Conservation (phyloP, 208 protist species). For the Leptomonas seymouri region DNA sequence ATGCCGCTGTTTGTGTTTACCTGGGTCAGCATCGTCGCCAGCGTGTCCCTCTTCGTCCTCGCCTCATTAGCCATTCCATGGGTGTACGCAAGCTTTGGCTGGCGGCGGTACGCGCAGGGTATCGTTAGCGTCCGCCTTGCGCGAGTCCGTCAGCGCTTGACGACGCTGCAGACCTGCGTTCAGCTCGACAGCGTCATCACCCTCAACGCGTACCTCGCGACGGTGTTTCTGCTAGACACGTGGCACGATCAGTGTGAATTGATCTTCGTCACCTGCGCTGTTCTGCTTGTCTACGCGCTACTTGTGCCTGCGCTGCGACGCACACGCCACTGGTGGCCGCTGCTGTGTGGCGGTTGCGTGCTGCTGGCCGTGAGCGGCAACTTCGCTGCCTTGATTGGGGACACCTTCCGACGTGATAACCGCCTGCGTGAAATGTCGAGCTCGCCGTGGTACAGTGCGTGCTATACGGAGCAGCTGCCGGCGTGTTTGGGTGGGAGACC, state of each 20-base stretch:
- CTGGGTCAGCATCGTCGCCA: constrained; percentile 11
- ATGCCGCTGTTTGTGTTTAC: constrained; percentile 6
- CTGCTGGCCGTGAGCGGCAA: constrained; percentile 21
- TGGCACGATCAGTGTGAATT: constrained; percentile 24
- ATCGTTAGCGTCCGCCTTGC: constrained; percentile 42
- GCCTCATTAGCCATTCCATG: constrained; percentile 24
- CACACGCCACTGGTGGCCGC: constrained; percentile 36
- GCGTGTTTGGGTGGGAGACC: constrained; percentile 7
- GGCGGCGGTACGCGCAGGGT: constrained; percentile 59
- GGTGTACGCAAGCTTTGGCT: constrained; percentile 57
- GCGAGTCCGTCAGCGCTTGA: constrained; percentile 33
- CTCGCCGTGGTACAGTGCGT: constrained; percentile 32
- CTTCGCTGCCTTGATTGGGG: constrained; percentile 15
- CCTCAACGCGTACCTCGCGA: constrained; percentile 41
- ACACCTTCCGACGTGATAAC: constrained; percentile 12
- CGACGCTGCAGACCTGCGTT: constrained; percentile 50
- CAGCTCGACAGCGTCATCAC: constrained; percentile 59
- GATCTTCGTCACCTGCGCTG: constrained; percentile 18
- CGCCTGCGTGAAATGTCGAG: constrained; percentile 17
- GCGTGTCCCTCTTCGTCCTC: constrained; percentile 25
- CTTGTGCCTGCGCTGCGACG: constrained; percentile 39
- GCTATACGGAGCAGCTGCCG: constrained; percentile 27
- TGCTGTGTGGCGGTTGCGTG: constrained; percentile 25
- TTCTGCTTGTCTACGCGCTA: constrained; percentile 31
- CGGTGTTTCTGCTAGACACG: constrained; percentile 45